phyloP scores from a whole-genome alignment of 106 monocot species.

The Allium sativum region DNA sequence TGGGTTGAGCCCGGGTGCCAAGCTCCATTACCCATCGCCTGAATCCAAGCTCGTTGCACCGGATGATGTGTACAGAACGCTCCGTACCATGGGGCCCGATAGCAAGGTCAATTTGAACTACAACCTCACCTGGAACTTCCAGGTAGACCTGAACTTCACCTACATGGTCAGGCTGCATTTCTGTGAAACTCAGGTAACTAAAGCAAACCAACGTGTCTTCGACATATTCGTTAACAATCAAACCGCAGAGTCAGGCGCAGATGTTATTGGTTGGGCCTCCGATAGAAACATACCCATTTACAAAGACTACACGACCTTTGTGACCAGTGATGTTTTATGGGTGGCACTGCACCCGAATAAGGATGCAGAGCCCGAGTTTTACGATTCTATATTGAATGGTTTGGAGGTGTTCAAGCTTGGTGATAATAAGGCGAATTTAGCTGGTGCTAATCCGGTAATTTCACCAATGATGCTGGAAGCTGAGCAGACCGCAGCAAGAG shows the following conservation, averaged over 20 bases:
- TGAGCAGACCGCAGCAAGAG: neutral
- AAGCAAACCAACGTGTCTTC: slow-evolving; percentile 69
- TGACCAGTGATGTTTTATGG: slow-evolving; percentile 38
- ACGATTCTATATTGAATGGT: slow-evolving; percentile 14
- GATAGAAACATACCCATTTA: slow-evolving; percentile 35
- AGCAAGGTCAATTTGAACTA: slow-evolving; percentile 49
- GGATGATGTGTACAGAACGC: slow-evolving; percentile 43
- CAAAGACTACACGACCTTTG: slow-evolving; percentile 57
- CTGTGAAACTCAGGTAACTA: slow-evolving; percentile 53
- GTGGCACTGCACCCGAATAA: slow-evolving; percentile 54
- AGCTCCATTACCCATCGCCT: slow-evolving; percentile 20
- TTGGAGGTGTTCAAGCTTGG: slow-evolving; percentile 18
- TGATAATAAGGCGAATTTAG: slow-evolving; percentile 5
- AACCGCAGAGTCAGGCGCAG: slow-evolving; percentile 57
- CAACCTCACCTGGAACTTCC: slow-evolving; percentile 79
- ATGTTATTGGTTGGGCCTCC: slow-evolving; percentile 58
- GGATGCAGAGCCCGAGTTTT: slow-evolving; percentile 9
- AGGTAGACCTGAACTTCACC: slow-evolving; percentile 72
- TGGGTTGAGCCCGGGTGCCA: slow-evolving; percentile 4
- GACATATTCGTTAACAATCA: slow-evolving; percentile 74
- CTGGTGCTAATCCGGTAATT: slow-evolving; percentile 8
- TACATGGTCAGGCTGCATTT: slow-evolving; percentile 84
- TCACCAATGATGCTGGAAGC: slow-evolving; percentile 12
- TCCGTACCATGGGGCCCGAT: slow-evolving; percentile 76
- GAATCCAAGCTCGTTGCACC: slow-evolving; percentile 39